A percentile compares a stretch with the other conserved stretches of the same genome.
Evolutionary conservation across 2,329 filamentous ascomycete genomes (phyloP).

Genomic region (Ophiocordyceps robertsii): DNA sequence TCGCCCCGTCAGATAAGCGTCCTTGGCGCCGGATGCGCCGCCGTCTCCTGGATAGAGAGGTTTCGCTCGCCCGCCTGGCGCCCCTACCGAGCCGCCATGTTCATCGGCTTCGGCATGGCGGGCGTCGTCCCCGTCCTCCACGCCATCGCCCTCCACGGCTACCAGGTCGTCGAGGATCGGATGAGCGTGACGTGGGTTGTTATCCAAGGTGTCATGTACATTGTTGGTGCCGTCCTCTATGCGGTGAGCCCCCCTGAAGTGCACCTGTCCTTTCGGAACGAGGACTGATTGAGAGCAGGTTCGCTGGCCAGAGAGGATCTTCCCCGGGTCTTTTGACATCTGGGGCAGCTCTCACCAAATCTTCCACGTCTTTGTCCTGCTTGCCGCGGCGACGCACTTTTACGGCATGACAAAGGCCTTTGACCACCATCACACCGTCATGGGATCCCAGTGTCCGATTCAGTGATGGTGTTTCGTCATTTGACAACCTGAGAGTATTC

Average conservation of each 20-base stretch:
- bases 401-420: constrained; percentile 73
- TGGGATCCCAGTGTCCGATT: constrained; percentile 35
- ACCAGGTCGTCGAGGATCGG: constrained; percentile 48
- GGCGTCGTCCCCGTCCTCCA: constrained; percentile 76
- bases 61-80: constrained; percentile 79
- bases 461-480: constrained; percentile 1
- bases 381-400: constrained; percentile 72
- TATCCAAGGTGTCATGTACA: constrained; percentile 70
- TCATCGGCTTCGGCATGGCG: constrained; percentile 73
- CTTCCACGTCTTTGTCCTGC: constrained; percentile 79
- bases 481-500: constrained; percentile 1
- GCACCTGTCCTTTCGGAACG: background rate
- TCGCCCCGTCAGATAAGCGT: constrained; percentile 49
- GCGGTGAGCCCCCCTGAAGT: constrained; percentile 42
- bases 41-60: constrained; percentile 64
- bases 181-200: constrained; percentile 76
- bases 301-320: constrained; percentile 70
- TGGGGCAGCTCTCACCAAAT: constrained; percentile 92
- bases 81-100: constrained; percentile 78
- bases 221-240: constrained; percentile 74
- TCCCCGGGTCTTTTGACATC: constrained; percentile 73
- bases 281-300: constrained; percentile 26
- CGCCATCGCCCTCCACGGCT: constrained; percentile 54
- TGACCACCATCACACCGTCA: constrained; percentile 61
- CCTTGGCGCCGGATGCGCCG: constrained; percentile 62